These are phyloP conservation scores for Chimonanthus salicifolius DNA, from an alignment of 164 flowering plant genomes.

Conservation along the genomic window DNA sequence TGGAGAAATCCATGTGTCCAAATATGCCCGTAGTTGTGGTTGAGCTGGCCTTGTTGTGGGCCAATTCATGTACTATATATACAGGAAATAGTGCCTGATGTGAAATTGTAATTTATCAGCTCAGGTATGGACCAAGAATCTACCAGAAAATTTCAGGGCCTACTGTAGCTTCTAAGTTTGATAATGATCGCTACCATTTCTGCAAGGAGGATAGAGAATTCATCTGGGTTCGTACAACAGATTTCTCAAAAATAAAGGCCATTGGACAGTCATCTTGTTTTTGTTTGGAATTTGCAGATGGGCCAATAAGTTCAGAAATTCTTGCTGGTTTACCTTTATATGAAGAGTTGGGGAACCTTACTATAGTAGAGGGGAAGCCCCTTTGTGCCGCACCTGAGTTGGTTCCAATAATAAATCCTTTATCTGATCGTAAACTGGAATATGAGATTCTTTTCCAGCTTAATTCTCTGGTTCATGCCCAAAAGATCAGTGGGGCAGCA, in stretches of 20 bases:
- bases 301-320: slow-evolving; percentile 31
- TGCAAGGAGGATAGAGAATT: slow-evolving; percentile 73
- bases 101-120: slow-evolving; percentile 34
- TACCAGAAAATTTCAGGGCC: slow-evolving; percentile 56
- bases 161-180: slow-evolving; percentile 35
- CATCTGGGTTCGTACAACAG: slow-evolving; percentile 93
- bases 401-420: slow-evolving; percentile 58
- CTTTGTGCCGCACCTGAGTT: slow-evolving; percentile 34
- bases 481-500: slow-evolving; percentile 55
- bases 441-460: slow-evolving; percentile 82
- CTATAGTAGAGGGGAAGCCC: slow-evolving; percentile 32
- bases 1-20: no score
- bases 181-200: slow-evolving; percentile 49
- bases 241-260: slow-evolving; percentile 60
- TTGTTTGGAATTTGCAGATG: slow-evolving; percentile 55
- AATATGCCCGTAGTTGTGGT: no score
- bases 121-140: slow-evolving; percentile 72
- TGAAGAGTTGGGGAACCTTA: slow-evolving; percentile 24
- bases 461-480: slow-evolving; percentile 77
- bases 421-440: slow-evolving; percentile 28
- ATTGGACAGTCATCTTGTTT: slow-evolving; percentile 67
- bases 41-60: neutral
- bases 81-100: neutral
- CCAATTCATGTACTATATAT: neutral
- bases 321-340: slow-evolving; percentile 47